Conservation (phyloP, 192 early-diverging fungal genomes). For the Anaeromyces robustus region DNA sequence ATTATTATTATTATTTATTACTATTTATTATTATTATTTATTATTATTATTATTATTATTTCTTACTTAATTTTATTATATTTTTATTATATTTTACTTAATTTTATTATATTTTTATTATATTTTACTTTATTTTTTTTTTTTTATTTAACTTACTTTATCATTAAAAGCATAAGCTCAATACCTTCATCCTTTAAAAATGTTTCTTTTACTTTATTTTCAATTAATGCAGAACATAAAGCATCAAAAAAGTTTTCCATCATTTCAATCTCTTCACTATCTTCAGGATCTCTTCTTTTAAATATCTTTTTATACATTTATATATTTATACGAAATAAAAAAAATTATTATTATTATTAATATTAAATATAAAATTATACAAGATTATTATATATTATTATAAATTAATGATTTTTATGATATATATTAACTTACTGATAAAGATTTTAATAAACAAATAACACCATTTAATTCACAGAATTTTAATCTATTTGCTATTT, state of each 20-base stretch:
- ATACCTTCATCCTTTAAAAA: slow-evolving; percentile 79
- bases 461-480: slow-evolving; percentile 36
- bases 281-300: slow-evolving; percentile 53
- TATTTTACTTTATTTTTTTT: not conserved
- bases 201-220: slow-evolving; percentile 44
- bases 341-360: too few species aligned
- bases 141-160: slow-evolving; percentile 34
- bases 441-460: slow-evolving; percentile 50
- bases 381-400: too few species aligned
- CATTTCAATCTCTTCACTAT: slow-evolving; percentile 75
- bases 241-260: slow-evolving; percentile 84
- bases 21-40: too few species aligned
- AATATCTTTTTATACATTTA: slow-evolving; percentile 33
- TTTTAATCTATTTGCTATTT: slow-evolving; percentile 23
- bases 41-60: too few species aligned
- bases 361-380: too few species aligned
- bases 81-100: too few species aligned
- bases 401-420: too few species aligned
- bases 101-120: not conserved
- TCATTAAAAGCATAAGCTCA: slow-evolving; percentile 77
- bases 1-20: too few species aligned
- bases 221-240: slow-evolving; percentile 53
- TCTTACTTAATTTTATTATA: too few species aligned
- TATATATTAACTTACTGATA: slow-evolving; percentile 42
- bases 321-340: not conserved